phyloP scores from a whole-genome alignment of 352 stramenopile genomes.

The Phytophthora chlamydospora region DNA sequence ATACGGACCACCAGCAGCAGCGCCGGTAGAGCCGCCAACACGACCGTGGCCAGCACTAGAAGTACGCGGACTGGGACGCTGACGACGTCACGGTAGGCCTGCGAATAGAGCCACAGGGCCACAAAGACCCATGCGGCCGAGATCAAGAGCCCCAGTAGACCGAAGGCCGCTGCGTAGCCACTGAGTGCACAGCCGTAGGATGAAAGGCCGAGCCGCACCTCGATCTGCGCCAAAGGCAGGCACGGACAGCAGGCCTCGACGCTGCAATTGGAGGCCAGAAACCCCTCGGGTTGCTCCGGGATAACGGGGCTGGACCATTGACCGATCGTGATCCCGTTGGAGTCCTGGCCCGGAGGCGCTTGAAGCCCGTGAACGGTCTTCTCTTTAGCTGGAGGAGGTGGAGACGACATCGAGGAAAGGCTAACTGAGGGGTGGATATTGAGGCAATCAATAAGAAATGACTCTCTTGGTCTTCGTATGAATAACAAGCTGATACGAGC shows the following conservation, averaged over 20 bases:
- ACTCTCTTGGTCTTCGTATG: background rate
- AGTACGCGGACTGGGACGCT: constrained; percentile 20
- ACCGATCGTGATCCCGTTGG: constrained; percentile 33
- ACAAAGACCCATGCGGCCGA: constrained; percentile 26
- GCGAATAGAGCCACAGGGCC: constrained; percentile 29
- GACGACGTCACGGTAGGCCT: constrained; percentile 20
- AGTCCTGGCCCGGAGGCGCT: constrained; percentile 17
- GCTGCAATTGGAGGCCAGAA: constrained; percentile 28
- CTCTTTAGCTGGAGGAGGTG: constrained; percentile 19
- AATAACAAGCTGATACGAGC: background rate
- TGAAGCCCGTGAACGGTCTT: constrained; percentile 31
- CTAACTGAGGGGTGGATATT: background rate
- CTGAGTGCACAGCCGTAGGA: constrained; percentile 32
- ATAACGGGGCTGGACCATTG: constrained; percentile 39
- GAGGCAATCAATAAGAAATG: constrained; percentile 2
- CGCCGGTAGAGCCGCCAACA: constrained; percentile 19
- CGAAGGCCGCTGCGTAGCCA: constrained; percentile 27
- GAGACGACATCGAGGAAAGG: background rate
- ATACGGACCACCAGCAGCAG: constrained; percentile 37
- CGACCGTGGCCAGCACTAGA: constrained; percentile 15
- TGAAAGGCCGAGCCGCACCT: constrained; percentile 31
- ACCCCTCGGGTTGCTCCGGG: constrained; percentile 30
- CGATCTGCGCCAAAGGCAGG: constrained; percentile 39
- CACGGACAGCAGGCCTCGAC: constrained; percentile 39
- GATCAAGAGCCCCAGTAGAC: constrained; percentile 11